Conservation (phyloP, 441 rosid genomes). For the Populus hybrid region DNA sequence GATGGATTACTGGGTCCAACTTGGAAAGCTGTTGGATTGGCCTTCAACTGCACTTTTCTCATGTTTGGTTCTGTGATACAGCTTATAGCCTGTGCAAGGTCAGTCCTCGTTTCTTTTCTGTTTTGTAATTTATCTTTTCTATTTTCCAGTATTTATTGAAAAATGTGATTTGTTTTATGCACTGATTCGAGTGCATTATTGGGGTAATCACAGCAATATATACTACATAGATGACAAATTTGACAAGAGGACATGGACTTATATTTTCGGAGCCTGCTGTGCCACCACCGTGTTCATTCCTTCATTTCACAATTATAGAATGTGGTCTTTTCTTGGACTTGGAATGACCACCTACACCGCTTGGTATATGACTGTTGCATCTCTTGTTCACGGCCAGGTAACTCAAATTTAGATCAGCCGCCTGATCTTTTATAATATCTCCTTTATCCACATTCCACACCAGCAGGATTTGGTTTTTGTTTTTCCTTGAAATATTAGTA, state of each 20-base stretch:
- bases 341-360: too few relatives aligned
- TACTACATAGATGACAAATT: constrained; percentile 74
- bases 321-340: too few relatives aligned
- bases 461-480: background rate
- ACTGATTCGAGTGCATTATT: constrained; percentile 5
- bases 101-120: background rate
- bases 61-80: constrained; percentile 94
- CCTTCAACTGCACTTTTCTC: constrained; percentile 26
- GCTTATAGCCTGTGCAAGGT: constrained; percentile 98
- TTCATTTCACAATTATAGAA: too few relatives aligned
- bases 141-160: too few relatives aligned
- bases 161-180: constrained; percentile 6
- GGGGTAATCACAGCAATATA: constrained; percentile 62
- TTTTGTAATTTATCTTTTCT: background rate
- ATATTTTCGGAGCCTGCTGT: too few relatives aligned
- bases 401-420: background rate
- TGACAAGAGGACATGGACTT: too few relatives aligned
- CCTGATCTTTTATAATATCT: background rate
- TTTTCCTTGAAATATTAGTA: background rate
- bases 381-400: constrained; percentile 90
- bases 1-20: constrained; percentile 88
- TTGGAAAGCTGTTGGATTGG: constrained; percentile 89
- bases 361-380: constrained; percentile 73
- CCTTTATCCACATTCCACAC: background rate
- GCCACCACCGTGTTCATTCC: too few relatives aligned